These are phyloP conservation scores for Pseudocercospora cruenta DNA, from an alignment of 2,329 filamentous ascomycete species.

Conservation along the genomic window DNA sequence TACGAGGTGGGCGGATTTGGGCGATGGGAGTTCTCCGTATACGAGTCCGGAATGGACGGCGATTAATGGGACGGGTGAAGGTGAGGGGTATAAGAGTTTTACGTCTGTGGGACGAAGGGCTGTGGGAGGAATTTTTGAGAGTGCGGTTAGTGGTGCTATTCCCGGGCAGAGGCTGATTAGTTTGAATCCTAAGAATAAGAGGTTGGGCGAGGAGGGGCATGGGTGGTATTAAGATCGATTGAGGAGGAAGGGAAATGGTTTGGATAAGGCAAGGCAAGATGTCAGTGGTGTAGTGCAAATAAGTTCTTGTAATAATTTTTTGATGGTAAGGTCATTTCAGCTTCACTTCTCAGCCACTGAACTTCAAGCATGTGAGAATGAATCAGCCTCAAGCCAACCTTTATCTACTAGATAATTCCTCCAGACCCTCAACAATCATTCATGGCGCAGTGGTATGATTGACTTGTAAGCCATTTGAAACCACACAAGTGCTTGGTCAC, in stretches of 20 bases:
- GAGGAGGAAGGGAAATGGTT: not conserved
- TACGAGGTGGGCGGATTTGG: slow-evolving; percentile 65
- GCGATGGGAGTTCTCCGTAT: slow-evolving; percentile 56
- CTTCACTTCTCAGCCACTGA: too few relatives aligned
- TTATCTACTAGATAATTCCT: too few relatives aligned
- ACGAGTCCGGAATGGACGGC: slow-evolving; percentile 59
- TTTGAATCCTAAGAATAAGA: slow-evolving; percentile 61
- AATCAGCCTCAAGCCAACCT: too few relatives aligned
- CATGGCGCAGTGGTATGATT: too few relatives aligned
- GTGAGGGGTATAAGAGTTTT: slow-evolving; percentile 57
- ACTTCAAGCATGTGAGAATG: too few relatives aligned
- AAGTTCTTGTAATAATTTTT: too few relatives aligned
- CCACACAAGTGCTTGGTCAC: too few relatives aligned
- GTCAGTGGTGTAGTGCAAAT: too few relatives aligned
- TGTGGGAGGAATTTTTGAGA: slow-evolving; percentile 63
- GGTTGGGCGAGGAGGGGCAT: slow-evolving; percentile 58
- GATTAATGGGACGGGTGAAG: slow-evolving; percentile 50
- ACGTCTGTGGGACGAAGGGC: slow-evolving; percentile 56
- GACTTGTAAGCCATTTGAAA: too few relatives aligned
- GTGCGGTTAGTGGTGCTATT: slow-evolving; percentile 56
- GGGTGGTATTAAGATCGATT: slow-evolving; percentile 49
- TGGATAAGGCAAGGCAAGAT: too few relatives aligned
- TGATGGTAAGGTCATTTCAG: too few relatives aligned
- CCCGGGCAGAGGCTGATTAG: slow-evolving; percentile 62
- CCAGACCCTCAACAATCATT: too few relatives aligned